phyloP scores from a whole-genome alignment of 768 basidiomycete species.

The Leccinum rimulosum region DNA sequence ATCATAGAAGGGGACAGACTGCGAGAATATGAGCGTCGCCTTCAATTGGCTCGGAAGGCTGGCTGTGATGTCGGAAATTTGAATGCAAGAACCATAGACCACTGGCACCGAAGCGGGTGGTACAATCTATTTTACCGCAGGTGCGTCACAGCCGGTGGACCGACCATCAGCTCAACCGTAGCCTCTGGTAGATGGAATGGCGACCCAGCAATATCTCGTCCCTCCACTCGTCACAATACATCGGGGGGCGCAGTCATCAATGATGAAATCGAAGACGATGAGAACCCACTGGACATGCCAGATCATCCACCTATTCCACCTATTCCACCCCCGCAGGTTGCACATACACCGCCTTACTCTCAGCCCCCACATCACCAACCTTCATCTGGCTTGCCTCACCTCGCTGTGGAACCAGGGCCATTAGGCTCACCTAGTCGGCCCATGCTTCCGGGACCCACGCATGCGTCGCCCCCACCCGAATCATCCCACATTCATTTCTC shows the following conservation, averaged over 20 bases:
- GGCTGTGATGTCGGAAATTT: slow-evolving; percentile 73
- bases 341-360: slow-evolving; percentile 23
- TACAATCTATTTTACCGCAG: slow-evolving; percentile 70
- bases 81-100: slow-evolving; percentile 69
- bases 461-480: slow-evolving; percentile 30
- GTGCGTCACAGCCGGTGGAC: slow-evolving; percentile 32
- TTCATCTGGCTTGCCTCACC: slow-evolving; percentile 16
- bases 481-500: slow-evolving; percentile 47
- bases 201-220: slow-evolving; percentile 58
- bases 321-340: slow-evolving; percentile 25
- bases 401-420: slow-evolving; percentile 17
- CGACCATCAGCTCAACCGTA: neutral
- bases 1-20: slow-evolving; percentile 62
- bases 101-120: slow-evolving; percentile 79
- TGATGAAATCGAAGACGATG: slow-evolving; percentile 54
- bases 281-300: slow-evolving; percentile 43
- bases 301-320: slow-evolving; percentile 25
- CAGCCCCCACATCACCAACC: slow-evolving; percentile 14
- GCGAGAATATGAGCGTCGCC: slow-evolving; percentile 68
- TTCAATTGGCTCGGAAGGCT: slow-evolving; percentile 61
- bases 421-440: slow-evolving; percentile 19
- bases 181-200: slow-evolving; percentile 54
- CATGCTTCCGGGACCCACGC: slow-evolving; percentile 6
- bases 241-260: slow-evolving; percentile 34
- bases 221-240: slow-evolving; percentile 38